Conservation (phyloP, 768 basidiomycete species). For the Chalciporus piperatus region DNA sequence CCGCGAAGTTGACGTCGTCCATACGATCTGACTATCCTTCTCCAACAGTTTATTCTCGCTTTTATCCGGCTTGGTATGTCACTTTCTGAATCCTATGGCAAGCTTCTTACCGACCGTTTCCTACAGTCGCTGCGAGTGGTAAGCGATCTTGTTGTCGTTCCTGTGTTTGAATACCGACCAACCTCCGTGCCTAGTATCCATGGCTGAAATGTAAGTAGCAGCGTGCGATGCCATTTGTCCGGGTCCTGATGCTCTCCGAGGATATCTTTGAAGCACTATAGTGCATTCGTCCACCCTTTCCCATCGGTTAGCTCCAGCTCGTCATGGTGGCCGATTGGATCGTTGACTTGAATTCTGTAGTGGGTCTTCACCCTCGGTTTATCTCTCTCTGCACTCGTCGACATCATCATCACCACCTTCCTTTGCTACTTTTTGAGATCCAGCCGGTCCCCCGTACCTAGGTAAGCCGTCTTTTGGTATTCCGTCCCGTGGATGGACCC, state of each 20-base stretch:
- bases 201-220: conserved; percentile 19
- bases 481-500: background rate
- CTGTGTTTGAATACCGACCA: background rate
- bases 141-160: background rate
- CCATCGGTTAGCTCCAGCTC: conserved; percentile 6
- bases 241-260: conserved; percentile 2
- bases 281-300: conserved; percentile 6
- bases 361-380: conserved; percentile 47
- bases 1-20: background rate
- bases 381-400: conserved; percentile 42
- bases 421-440: conserved; percentile 41
- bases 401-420: conserved; percentile 43
- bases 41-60: conserved; percentile 13
- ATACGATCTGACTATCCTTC: background rate
- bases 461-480: conserved; percentile 21
- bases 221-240: background rate
- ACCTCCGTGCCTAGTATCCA: conserved; percentile 13
- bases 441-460: conserved; percentile 36
- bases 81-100: no score
- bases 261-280: conserved; percentile 11
- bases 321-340: background rate
- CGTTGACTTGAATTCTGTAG: conserved; percentile 23
- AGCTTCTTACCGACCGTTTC: background rate
- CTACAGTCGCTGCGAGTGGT: conserved; percentile 21
- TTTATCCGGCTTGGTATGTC: conserved; percentile 19